These are phyloP conservation scores for Ogataea hybrid DNA, from an alignment of 1,139 yeast genomes.

Conservation along the genomic window DNA sequence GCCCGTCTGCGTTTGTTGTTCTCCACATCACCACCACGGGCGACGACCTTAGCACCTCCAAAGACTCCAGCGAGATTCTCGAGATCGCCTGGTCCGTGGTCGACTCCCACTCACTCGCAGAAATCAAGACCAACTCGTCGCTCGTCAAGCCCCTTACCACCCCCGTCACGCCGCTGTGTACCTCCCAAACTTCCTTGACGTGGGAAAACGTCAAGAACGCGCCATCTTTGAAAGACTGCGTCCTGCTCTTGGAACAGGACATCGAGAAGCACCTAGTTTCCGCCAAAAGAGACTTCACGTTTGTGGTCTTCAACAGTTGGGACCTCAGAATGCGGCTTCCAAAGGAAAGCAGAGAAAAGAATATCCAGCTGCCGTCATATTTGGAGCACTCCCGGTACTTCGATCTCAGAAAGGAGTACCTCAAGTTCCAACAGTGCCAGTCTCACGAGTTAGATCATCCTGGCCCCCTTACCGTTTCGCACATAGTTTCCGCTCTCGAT, in stretches of 20 bases:
- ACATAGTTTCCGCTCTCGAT: constrained; percentile 59
- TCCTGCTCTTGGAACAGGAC: constrained; percentile 49
- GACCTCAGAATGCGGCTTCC: constrained; percentile 74
- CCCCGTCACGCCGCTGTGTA: constrained; percentile 64
- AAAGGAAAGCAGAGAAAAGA: constrained; percentile 78
- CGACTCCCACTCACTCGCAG: constrained; percentile 39
- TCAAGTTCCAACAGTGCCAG: constrained; percentile 53
- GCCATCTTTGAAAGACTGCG: constrained; percentile 50
- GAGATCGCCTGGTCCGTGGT: constrained; percentile 65
- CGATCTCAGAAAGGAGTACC: constrained; percentile 71
- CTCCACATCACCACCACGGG: constrained; percentile 66
- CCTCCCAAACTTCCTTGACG: constrained; percentile 49
- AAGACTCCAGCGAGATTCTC: constrained; percentile 64
- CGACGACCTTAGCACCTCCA: constrained; percentile 57
- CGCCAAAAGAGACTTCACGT: constrained; percentile 53
- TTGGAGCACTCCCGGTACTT: constrained; percentile 75
- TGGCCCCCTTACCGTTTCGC: constrained; percentile 39
- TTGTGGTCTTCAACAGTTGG: constrained; percentile 65
- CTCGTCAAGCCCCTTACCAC: constrained; percentile 64
- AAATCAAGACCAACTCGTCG: constrained; percentile 40
- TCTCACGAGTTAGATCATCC: constrained; percentile 51
- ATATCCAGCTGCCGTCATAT: constrained; percentile 68
- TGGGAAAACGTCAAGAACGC: constrained; percentile 64
- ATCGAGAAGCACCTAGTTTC: constrained; percentile 44
- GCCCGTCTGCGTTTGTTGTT: constrained; percentile 46